Evolutionary conservation across 345 rosid species (phyloP).

Genomic region (Pistacia vera): DNA sequence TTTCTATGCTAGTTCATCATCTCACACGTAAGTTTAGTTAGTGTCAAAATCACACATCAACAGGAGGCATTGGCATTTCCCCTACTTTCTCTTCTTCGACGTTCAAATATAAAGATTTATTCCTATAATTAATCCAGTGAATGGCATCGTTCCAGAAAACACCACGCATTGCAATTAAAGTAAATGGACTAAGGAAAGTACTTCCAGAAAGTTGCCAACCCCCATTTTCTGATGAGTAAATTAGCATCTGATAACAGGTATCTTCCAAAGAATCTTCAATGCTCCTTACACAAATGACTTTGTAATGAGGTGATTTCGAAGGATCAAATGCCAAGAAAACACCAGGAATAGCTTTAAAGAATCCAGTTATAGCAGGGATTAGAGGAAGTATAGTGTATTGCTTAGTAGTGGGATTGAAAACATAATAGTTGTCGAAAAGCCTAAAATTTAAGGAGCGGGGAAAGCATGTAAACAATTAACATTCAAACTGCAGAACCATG

Average conservation of each 20-base stretch:
- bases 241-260: constrained; percentile 8
- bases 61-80: constrained; percentile 11
- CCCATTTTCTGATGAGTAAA: constrained; percentile 41
- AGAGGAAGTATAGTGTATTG: constrained; percentile 34
- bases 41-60: too few relatives aligned
- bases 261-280: too few relatives aligned
- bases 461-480: too few relatives aligned
- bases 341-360: too few relatives aligned
- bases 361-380: background rate
- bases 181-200: constrained; percentile 1
- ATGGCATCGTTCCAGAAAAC: constrained; percentile 22
- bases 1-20: too few relatives aligned
- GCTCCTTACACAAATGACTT: too few relatives aligned
- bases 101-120: constrained; percentile 24
- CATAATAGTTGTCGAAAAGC: constrained; percentile 17
- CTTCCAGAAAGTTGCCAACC: constrained; percentile 30
- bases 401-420: constrained; percentile 46
- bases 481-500: constrained; percentile 24
- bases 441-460: background rate
- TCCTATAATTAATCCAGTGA: constrained; percentile 30
- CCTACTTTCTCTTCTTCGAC: constrained; percentile 26
- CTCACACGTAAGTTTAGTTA: too few relatives aligned
- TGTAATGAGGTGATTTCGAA: too few relatives aligned
- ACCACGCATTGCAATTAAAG: background rate
- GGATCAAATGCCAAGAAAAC: too few relatives aligned